Evolutionary conservation across 495 filamentous ascomycete genomes (phyloP).

Genomic region (Aspergillus mulundensis): DNA sequence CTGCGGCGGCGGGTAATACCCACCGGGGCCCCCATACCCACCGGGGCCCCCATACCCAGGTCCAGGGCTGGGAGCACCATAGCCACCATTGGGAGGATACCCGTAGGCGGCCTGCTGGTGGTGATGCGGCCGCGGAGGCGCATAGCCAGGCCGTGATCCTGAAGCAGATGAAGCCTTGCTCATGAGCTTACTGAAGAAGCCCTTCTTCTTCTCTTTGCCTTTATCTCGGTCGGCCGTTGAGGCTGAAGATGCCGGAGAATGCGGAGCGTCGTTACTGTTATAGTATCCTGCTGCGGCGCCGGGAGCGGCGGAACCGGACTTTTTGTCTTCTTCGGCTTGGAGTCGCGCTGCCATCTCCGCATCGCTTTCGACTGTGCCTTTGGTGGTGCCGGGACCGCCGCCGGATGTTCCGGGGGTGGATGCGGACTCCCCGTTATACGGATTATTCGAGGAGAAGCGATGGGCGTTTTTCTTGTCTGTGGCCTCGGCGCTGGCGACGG

Average conservation of each 20-base stretch:
- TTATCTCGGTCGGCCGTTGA: slow-evolving; percentile 16
- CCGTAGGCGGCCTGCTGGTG: slow-evolving; percentile 27
- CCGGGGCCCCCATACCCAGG: slow-evolving; percentile 17
- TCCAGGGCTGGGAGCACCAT: background rate
- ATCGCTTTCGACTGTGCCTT: slow-evolving; percentile 58
- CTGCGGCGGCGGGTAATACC: slow-evolving; percentile 9
- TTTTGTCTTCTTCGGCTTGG: slow-evolving; percentile 77
- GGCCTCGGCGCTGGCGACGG: slow-evolving; percentile 39
- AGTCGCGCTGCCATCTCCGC: slow-evolving; percentile 69
- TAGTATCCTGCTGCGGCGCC: slow-evolving; percentile 47
- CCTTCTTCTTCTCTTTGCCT: slow-evolving; percentile 18
- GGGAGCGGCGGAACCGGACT: slow-evolving; percentile 26
- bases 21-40: slow-evolving; percentile 19
- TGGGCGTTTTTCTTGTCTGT: slow-evolving; percentile 52
- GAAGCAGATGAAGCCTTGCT: slow-evolving; percentile 27
- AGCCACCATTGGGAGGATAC: background rate
- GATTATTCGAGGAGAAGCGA: slow-evolving; percentile 56
- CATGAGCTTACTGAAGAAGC: slow-evolving; percentile 48
- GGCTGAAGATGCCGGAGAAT: slow-evolving; percentile 18
- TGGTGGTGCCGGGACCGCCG: slow-evolving; percentile 5
- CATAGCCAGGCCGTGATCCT: background rate
- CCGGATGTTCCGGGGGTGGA: background rate
- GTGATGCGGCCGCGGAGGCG: slow-evolving; percentile 29
- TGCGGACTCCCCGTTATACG: slow-evolving; percentile 37
- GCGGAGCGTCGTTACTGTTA: slow-evolving; percentile 19